These are phyloP conservation scores for Brasenia schreberi DNA, from an alignment of 164 flowering plant genomes.

Conservation along the genomic window DNA sequence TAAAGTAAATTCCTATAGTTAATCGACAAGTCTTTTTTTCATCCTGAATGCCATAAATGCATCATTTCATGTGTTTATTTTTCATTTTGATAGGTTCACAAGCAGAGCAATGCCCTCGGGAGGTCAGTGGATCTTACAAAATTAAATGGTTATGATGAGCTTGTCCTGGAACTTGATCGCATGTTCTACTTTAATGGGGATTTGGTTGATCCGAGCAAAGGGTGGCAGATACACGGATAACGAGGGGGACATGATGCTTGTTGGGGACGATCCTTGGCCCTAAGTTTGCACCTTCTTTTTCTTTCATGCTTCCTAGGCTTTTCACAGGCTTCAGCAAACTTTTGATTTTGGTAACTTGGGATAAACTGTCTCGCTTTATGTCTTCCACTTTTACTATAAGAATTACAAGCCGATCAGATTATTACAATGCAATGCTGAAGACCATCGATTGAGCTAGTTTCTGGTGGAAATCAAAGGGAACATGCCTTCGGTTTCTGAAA, in stretches of 20 bases:
- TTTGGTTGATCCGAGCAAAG: constrained; percentile 25
- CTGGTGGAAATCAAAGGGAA: too few species aligned
- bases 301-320: neutral
- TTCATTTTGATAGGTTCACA: constrained; percentile 23
- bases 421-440: neutral
- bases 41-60: neutral
- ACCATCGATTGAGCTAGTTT: neutral
- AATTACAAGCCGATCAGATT: neutral
- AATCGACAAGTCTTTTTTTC: neutral
- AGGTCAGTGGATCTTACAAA: constrained; percentile 35
- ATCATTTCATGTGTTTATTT: neutral
- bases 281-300: constrained; percentile 12
- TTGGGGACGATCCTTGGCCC: constrained; percentile 52
- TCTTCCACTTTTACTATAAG: too few species aligned
- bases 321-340: too few species aligned
- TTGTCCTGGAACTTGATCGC: constrained; percentile 31
- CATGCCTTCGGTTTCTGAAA: too few species aligned
- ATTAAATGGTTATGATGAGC: constrained; percentile 37
- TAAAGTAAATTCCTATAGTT: constrained; percentile 17
- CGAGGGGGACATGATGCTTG: constrained; percentile 33
- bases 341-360: too few species aligned
- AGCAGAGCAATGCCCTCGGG: constrained; percentile 34
- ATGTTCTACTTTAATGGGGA: constrained; percentile 41
- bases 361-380: too few species aligned
- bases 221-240: constrained; percentile 35